Evolutionary conservation across 176 grass and related monocot species (phyloP).

Genomic region (Aechmea fasciata): DNA sequence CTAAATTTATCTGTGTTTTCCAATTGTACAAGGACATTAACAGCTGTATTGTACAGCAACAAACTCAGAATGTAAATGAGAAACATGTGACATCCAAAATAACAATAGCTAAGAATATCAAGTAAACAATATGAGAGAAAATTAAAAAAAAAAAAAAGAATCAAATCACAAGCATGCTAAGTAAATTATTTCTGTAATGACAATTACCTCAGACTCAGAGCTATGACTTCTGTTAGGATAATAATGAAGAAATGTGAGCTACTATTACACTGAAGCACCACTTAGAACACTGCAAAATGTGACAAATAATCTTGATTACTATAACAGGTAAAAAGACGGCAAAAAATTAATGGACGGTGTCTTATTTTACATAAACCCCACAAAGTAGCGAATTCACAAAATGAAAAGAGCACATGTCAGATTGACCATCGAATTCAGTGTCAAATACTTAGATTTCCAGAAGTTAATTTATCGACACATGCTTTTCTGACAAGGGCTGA

Average conservation of each 20-base stretch:
- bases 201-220: not conserved
- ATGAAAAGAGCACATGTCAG: not conserved
- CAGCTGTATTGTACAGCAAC: too few relatives aligned
- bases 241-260: conserved; percentile 16
- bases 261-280: not conserved
- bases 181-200: not conserved
- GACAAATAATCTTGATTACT: not conserved
- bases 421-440: not conserved
- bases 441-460: not conserved
- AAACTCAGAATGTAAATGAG: not conserved
- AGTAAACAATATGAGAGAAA: not conserved
- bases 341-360: not conserved
- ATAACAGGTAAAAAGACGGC: not conserved
- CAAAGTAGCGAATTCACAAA: not conserved
- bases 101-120: not conserved
- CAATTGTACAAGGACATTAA: too few relatives aligned
- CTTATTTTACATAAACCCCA: not conserved
- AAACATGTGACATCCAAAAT: not conserved
- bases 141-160: not conserved
- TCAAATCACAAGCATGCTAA: not conserved
- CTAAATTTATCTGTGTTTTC: too few relatives aligned
- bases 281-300: conserved; percentile 6
- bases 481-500: not conserved
- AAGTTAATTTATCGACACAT: conserved; percentile 1
- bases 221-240: not conserved